These are phyloP conservation scores for Saitozyma sp. DNA, from an alignment of 768 basidiomycete genomes.

Conservation along the genomic window DNA sequence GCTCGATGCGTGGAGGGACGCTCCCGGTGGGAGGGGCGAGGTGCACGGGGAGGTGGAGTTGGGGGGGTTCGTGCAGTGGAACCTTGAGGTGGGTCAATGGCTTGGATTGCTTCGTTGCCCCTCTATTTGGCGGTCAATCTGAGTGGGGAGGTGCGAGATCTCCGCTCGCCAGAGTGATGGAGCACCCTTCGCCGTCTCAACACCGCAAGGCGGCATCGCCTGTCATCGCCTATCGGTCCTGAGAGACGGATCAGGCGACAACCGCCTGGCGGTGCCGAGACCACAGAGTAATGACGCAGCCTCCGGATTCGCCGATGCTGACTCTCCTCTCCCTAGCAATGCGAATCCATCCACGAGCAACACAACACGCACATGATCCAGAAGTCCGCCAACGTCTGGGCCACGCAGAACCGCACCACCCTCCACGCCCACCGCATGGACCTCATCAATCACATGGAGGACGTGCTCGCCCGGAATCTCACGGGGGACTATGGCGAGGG, in stretches of 20 bases:
- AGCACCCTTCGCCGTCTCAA: no score
- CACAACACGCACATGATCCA: constrained; percentile 49
- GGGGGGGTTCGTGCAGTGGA: constrained; percentile 51
- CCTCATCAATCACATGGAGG: constrained; percentile 45
- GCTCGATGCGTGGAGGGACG: constrained; percentile 48
- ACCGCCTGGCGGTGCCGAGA: no score
- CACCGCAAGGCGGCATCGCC: no score
- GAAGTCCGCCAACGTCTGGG: constrained; percentile 47
- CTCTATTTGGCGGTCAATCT: no score
- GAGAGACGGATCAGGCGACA: no score
- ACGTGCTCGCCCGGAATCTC: constrained; percentile 24
- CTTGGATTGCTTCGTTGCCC: background rate
- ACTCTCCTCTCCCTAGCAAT: constrained; percentile 25
- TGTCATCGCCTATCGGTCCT: no score
- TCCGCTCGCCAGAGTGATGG: no score
- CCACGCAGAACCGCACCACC: constrained; percentile 39
- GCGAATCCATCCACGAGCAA: constrained; percentile 38
- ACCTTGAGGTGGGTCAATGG: constrained; percentile 44
- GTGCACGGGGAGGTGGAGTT: constrained; percentile 47
- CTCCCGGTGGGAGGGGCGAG: constrained; percentile 51
- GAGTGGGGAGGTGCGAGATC: no score
- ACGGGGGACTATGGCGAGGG: constrained; percentile 39
- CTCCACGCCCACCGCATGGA: constrained; percentile 41
- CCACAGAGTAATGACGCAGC: background rate
- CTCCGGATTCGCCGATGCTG: background rate